phyloP scores from a whole-genome alignment of 73 alveolate species.

The Paramecium sexaurelia region DNA sequence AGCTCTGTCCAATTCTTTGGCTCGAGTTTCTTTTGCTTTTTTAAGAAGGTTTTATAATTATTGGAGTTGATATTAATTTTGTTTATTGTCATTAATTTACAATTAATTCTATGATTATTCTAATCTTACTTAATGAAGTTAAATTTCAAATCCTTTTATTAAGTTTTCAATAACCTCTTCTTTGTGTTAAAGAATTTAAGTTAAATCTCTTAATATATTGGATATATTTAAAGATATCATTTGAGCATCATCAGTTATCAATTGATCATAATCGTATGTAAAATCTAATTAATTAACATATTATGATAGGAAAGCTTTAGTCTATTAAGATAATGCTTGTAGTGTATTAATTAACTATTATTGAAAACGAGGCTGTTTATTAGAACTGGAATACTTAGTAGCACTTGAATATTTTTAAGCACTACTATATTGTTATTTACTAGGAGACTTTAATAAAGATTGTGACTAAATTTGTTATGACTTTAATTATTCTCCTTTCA shows the following conservation, averaged over 20 bases:
- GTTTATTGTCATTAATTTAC: neutral
- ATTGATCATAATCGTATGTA: neutral
- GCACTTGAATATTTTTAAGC: conserved; percentile 47
- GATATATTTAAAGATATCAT: neutral
- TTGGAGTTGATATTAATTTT: neutral
- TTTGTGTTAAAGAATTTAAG: neutral
- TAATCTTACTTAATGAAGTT: neutral
- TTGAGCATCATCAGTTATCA: conserved; percentile 21
- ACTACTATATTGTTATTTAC: neutral
- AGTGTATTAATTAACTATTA: neutral
- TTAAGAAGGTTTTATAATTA: neutral
- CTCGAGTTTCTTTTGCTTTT: neutral
- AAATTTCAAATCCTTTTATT: neutral
- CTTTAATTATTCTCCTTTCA: neutral
- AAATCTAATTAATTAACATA: neutral
- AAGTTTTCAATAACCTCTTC: neutral
- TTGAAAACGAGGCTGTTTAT: neutral
- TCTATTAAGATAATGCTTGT: neutral
- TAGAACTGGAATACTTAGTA: neutral
- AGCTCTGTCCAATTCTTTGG: neutral
- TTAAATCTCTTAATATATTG: neutral
- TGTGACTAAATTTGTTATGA: neutral
- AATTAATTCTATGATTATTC: neutral
- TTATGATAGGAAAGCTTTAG: neutral
- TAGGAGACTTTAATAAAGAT: neutral